Evolutionary conservation across 768 basidiomycete species (phyloP), one percentile per base, ranked within the genome.

Genomic region (Panaeolus cyanescens): DNA sequence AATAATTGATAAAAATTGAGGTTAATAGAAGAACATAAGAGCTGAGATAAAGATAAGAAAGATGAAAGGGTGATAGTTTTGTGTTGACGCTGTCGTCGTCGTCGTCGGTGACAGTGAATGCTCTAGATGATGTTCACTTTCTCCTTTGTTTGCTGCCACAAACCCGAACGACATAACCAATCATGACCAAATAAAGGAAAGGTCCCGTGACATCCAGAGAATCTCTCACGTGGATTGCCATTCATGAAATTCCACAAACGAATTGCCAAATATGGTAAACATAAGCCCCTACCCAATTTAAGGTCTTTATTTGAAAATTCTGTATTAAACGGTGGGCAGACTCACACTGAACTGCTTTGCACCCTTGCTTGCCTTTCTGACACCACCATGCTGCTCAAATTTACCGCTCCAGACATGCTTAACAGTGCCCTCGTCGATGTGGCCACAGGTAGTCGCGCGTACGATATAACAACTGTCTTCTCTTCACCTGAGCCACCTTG

Each of bases 321-420:
- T 54, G 39, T 54, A 37, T 65, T 32, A 60, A 59, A 53, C 57
- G 32, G 17, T 30, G 20, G 30, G 54, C 32, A 28, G 34, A 36
- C 33, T 28, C 40, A 22, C 40, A 42, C 45, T 50, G 45, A 8
- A 54, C 37, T 53, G 58, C 28, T 30, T 59, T 42, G 56, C 19
- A 36, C 40, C n/a, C 31, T 25, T 42, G 40, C n/a, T 54, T 56
- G 4, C 17, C 32, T 45, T 59, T 53, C 34, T n/a, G 33, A 50
- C 54, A 30, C 55, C 68, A 71, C 56, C 53, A 87, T 86, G 85
- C 70, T 87, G 32, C 78, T 87, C 70, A 85, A 80, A 77, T 86
- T 87, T 69, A 82, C 84, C 39, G 76, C 82, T 32, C 69, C 80
- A 15, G 85, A 87, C 63, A 83, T 88, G 71, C 79, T 88, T 37